Evolutionary conservation across 768 basidiomycete species (phyloP).

Genomic region (Sarcomyxa edulis): DNA sequence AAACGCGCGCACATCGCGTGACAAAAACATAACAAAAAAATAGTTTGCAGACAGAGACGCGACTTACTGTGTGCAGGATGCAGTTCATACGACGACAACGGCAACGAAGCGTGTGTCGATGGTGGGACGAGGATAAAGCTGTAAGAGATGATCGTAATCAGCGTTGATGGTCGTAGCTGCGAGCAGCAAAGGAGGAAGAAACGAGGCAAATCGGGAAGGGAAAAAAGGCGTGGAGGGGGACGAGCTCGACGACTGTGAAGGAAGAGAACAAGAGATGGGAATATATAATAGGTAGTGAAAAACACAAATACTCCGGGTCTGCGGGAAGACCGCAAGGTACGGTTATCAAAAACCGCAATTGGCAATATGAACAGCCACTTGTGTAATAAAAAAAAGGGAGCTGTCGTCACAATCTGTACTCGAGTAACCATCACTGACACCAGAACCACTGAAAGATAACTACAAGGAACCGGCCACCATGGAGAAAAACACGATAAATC

Average conservation of each 20-base stretch:
- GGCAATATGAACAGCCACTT: constrained; percentile 4
- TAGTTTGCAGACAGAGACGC: constrained; percentile 1
- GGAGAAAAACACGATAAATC: no score
- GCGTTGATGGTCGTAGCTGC: constrained; percentile 43
- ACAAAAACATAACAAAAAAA: constrained; percentile 2
- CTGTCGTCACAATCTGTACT: no score
- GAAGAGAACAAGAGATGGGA: constrained; percentile 15
- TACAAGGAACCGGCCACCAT: no score
- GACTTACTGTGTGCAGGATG: constrained; percentile 32
- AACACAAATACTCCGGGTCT: not conserved
- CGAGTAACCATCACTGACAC: constrained; percentile 1
- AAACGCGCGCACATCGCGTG: constrained; percentile 1
- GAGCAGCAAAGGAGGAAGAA: no score
- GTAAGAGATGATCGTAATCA: constrained; percentile 29
- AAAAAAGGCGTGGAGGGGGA: constrained; percentile 27
- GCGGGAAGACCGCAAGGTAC: constrained; percentile 4
- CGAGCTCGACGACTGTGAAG: constrained; percentile 34
- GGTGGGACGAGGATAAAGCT: constrained; percentile 4
- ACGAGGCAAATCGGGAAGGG: constrained; percentile 16
- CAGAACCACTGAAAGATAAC: constrained; percentile 4
- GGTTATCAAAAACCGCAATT: constrained; percentile 3
- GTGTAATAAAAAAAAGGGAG: constrained; percentile 1
- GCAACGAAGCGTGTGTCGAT: constrained; percentile 11
- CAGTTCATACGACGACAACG: constrained; percentile 35
- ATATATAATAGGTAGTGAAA: constrained; percentile 15